Conservation (phyloP, 164 flowering plant species). For the Litsea cubeba region DNA sequence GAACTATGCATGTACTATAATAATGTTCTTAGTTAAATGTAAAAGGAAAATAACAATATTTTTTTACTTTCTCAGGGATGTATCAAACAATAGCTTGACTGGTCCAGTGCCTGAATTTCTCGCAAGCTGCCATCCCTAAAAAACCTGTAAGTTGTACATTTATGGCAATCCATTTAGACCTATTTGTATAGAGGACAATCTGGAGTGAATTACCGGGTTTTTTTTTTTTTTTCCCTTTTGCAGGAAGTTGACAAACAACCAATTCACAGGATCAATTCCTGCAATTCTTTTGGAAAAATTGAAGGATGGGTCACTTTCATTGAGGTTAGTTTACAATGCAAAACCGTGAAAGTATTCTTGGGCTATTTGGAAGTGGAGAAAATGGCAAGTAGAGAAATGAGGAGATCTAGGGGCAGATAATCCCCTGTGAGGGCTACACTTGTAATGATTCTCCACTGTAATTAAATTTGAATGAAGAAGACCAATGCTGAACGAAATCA, state of each 20-base stretch:
- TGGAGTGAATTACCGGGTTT: not conserved
- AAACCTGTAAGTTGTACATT: constrained; percentile 25
- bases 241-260: not conserved
- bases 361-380: no score
- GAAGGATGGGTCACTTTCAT: not conserved
- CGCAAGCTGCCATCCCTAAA: constrained; percentile 16
- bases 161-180: not conserved
- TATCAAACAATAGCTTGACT: constrained; percentile 30
- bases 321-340: not conserved
- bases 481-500: no score
- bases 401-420: no score
- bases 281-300: not conserved
- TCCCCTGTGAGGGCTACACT: no score
- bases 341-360: no score
- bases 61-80: constrained; percentile 5
- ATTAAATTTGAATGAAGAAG: no score
- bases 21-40: no score
- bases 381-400: no score
- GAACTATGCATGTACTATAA: no score
- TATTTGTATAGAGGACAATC: not conserved
- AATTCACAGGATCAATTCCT: not conserved
- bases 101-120: constrained; percentile 34
- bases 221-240: no score
- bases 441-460: no score
- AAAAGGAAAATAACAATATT: no score